Conservation (phyloP, 75 land plant genomes). For the Cunninghamia lanceolata region DNA sequence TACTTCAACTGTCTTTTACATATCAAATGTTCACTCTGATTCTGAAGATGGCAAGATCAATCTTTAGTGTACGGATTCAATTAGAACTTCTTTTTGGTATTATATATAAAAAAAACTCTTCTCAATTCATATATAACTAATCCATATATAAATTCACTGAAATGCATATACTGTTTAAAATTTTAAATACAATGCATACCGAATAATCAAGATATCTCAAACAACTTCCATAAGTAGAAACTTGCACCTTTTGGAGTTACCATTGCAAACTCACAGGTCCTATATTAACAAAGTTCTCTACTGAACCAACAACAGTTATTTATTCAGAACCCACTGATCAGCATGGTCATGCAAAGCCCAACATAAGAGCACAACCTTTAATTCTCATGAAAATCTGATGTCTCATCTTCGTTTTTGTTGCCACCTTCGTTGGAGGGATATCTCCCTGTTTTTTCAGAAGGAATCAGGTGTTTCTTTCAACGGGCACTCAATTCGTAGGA, state of each 20-base stretch:
- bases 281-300: not conserved
- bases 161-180: not conserved
- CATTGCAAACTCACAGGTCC: not conserved
- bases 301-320: not conserved
- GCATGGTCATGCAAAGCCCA: conserved; percentile 16
- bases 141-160: not conserved
- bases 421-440: conserved; percentile 68
- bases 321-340: not conserved
- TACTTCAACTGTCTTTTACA: not conserved
- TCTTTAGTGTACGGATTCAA: not conserved
- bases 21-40: not conserved
- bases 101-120: not conserved
- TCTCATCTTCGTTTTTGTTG: conserved; percentile 58
- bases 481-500: conserved; percentile 88
- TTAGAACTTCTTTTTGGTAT: not conserved
- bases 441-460: conserved; percentile 78
- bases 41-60: not conserved
- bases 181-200: not conserved
- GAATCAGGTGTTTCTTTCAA: conserved; percentile 60
- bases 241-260: not conserved
- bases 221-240: not conserved
- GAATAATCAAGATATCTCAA: not conserved
- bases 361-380: conserved; percentile 46
- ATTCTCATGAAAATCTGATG: conserved; percentile 66
- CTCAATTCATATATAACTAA: not conserved